Conservation (phyloP, 2,329 filamentous ascomycete genomes). For the Cladosporium cucumerinum region DNA sequence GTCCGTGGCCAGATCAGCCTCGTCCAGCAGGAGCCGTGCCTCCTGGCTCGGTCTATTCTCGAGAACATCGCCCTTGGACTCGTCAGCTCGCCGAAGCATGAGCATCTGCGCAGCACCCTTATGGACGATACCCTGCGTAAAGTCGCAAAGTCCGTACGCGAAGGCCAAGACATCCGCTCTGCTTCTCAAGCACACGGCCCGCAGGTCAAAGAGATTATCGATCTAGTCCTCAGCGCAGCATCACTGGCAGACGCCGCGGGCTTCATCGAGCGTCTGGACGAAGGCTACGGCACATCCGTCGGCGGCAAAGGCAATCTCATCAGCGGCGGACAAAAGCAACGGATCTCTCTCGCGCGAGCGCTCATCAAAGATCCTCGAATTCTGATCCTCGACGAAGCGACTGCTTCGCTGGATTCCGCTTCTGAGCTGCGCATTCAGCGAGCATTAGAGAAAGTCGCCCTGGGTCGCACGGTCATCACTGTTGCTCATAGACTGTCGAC, state of each 20-base stretch:
- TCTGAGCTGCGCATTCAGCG: constrained; percentile 30
- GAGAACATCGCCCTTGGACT: constrained; percentile 39
- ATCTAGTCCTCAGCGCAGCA: constrained; percentile 33
- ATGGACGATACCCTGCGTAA: background rate
- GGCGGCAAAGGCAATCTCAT: constrained; percentile 36
- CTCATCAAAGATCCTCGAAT: constrained; percentile 40
- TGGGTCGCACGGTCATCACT: constrained; percentile 39
- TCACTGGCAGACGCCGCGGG: constrained; percentile 17
- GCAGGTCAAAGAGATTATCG: constrained; percentile 32
- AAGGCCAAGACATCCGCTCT: constrained; percentile 34
- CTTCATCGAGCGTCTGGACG: constrained; percentile 54
- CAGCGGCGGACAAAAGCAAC: constrained; percentile 43
- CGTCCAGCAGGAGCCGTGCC: constrained; percentile 37
- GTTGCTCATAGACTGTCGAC: constrained; percentile 44
- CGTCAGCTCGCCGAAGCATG: constrained; percentile 27
- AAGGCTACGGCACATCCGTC: constrained; percentile 48
- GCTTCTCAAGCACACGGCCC: constrained; percentile 33
- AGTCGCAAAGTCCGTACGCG: constrained; percentile 37
- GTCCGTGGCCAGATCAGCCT: constrained; percentile 33
- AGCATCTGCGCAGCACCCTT: constrained; percentile 7
- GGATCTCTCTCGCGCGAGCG: constrained; percentile 43
- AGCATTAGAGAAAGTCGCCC: constrained; percentile 38
- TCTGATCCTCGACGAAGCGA: constrained; percentile 45
- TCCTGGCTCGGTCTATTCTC: constrained; percentile 36
- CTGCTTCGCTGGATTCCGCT: constrained; percentile 32